phyloP scores from a whole-genome alignment of 2,329 filamentous ascomycete species.

The Colletotrichum truncatum region DNA sequence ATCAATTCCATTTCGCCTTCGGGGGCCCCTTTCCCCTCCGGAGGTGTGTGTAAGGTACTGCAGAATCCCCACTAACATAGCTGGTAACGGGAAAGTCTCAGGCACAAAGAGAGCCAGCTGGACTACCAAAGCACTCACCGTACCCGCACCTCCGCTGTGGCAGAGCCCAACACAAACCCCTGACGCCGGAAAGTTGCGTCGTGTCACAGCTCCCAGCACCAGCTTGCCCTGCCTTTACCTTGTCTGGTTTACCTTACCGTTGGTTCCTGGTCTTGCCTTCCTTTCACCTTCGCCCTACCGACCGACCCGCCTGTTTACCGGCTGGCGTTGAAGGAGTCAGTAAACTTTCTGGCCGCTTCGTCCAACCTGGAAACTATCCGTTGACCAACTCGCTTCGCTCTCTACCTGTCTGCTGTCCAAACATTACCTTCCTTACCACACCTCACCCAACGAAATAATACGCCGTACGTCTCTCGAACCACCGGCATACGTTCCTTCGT shows the following conservation, averaged over 20 bases:
- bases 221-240: conserved; percentile 9
- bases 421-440: neutral
- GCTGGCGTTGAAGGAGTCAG: conserved; percentile 15
- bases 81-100: neutral
- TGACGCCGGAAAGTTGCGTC: conserved; percentile 26
- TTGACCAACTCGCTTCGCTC: conserved; percentile 4
- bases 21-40: conserved; percentile 1
- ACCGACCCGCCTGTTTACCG: conserved; percentile 1
- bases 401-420: neutral
- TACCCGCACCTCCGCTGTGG: conserved; percentile 19
- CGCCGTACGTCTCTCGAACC: conserved; percentile 13
- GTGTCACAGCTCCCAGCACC: conserved; percentile 15
- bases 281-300: conserved; percentile 22
- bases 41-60: neutral
- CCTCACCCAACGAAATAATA: conserved; percentile 3
- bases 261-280: conserved; percentile 2
- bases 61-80: neutral
- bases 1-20: conserved; percentile 10
- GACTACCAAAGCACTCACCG: neutral
- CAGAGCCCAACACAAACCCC: conserved; percentile 21
- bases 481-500: conserved; percentile 3
- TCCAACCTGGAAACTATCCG: neutral
- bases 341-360: conserved; percentile 21
- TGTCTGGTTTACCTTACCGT: neutral
- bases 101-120: neutral